These are phyloP conservation scores for Cercospora citrullina DNA, from an alignment of 2,329 filamentous ascomycete species.

Conservation along the genomic window DNA sequence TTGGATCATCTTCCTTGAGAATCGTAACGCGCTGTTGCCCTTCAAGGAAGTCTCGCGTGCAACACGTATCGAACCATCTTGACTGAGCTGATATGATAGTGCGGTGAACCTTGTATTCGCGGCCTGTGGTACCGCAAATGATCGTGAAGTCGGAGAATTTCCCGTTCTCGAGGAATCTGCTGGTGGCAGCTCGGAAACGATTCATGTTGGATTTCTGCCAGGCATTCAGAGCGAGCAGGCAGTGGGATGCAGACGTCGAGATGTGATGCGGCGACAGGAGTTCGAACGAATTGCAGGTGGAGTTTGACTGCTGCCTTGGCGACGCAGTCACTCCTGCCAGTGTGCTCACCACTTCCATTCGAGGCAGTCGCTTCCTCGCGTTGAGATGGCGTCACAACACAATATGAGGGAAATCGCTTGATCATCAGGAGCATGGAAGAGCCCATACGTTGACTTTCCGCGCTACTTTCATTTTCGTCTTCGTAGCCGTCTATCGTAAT, in stretches of 20 bases:
- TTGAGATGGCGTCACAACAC: background rate
- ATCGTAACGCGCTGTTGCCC: background rate
- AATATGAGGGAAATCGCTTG: background rate
- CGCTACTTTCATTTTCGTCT: background rate
- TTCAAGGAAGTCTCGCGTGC: constrained; percentile 1
- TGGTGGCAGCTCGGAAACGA: background rate
- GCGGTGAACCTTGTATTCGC: constrained; percentile 11
- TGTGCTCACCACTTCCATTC: background rate
- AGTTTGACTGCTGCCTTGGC: background rate
- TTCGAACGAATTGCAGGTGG: background rate
- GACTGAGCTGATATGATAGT: constrained; percentile 5
- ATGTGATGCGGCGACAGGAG: too few species aligned
- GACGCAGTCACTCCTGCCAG: background rate
- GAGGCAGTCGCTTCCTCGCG: background rate
- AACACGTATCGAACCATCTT: constrained; percentile 10
- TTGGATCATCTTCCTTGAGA: background rate
- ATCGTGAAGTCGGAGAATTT: background rate
- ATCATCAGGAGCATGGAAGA: background rate
- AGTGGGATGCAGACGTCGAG: too few species aligned
- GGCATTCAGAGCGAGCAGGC: too few species aligned
- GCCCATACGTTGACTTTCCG: background rate
- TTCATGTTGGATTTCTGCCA: background rate
- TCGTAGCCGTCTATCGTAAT: background rate
- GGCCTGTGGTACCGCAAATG: constrained; percentile 1
- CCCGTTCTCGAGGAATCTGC: background rate